Percentiles rank a stretch among this genome's conserved stretches.
phyloP scores from a whole-genome alignment of 257 asterid species.

The Galeopsis tetrahit region DNA sequence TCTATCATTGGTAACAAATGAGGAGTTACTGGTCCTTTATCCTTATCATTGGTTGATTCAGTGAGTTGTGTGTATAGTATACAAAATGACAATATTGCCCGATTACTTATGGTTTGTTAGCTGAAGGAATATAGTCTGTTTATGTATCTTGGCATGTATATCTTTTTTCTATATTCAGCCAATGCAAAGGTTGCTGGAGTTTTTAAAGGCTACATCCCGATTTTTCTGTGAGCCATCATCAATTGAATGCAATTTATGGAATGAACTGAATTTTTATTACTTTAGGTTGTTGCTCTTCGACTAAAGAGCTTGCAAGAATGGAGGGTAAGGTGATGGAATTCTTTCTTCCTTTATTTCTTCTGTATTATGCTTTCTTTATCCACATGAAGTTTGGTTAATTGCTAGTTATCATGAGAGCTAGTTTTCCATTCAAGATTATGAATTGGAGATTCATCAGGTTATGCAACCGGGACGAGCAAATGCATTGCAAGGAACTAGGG shows the following conservation, averaged over 20 bases:
- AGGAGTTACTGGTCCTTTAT: conserved; percentile 27
- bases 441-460: conserved; percentile 10
- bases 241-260: conserved; percentile 4
- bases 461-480: neutral
- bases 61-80: conserved; percentile 41
- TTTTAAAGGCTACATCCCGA: conserved; percentile 12
- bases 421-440: neutral
- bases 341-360: neutral
- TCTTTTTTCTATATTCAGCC: conserved; percentile 26
- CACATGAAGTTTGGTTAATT: neutral
- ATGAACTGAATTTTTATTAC: neutral
- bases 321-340: neutral
- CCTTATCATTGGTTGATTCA: conserved; percentile 37
- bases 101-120: conserved; percentile 35
- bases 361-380: neutral
- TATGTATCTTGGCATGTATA: conserved; percentile 35
- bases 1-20: conserved; percentile 32
- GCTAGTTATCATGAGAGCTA: neutral
- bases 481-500: neutral
- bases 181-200: conserved; percentile 32
- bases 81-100: conserved; percentile 35
- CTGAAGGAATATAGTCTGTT: conserved; percentile 33
- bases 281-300: conserved; percentile 19
- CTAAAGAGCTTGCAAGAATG: conserved; percentile 2
- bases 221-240: conserved; percentile 11